phyloP scores from a whole-genome alignment of 768 basidiomycete species.

The Cantharellus anzutake region DNA sequence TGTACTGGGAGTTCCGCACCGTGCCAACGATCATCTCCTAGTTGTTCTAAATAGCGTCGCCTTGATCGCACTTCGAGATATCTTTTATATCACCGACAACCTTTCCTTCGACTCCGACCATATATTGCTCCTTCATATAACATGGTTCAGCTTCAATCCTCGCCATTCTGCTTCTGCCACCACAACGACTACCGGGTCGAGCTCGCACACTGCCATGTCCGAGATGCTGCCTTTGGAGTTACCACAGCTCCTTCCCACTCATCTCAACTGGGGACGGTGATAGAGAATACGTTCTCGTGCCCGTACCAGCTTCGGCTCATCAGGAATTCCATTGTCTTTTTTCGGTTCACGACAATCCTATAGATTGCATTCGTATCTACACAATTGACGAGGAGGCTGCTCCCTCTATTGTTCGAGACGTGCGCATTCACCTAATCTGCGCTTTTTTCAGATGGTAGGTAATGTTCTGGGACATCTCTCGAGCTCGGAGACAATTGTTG shows the following conservation, averaged over 20 bases:
- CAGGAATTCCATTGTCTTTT: too few relatives aligned
- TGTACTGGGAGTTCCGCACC: neutral
- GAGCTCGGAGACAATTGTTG: neutral
- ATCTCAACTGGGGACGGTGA: neutral
- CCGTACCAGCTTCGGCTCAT: too few relatives aligned
- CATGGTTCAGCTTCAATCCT: neutral
- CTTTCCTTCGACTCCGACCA: too few relatives aligned
- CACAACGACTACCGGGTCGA: neutral
- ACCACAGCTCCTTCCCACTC: neutral
- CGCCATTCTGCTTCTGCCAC: neutral
- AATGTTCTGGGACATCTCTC: constrained; percentile 9
- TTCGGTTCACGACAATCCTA: too few relatives aligned
- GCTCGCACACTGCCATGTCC: neutral
- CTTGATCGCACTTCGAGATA: too few relatives aligned
- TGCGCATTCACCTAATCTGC: too few relatives aligned
- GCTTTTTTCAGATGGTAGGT: constrained; percentile 8
- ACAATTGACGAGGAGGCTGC: constrained; percentile 17
- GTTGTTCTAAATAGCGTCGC: too few relatives aligned
- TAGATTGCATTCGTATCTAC: constrained; percentile 18
- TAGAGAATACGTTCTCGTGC: neutral
- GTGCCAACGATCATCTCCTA: too few relatives aligned
- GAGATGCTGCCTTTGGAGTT: neutral
- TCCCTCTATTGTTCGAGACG: constrained; percentile 16
- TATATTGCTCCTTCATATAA: too few relatives aligned
- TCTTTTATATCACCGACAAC: too few relatives aligned